A percentile compares a stretch with the other conserved stretches of the same genome.
phyloP scores from a whole-genome alignment of 805 yeast species.

The Allodekkera sacchari region DNA sequence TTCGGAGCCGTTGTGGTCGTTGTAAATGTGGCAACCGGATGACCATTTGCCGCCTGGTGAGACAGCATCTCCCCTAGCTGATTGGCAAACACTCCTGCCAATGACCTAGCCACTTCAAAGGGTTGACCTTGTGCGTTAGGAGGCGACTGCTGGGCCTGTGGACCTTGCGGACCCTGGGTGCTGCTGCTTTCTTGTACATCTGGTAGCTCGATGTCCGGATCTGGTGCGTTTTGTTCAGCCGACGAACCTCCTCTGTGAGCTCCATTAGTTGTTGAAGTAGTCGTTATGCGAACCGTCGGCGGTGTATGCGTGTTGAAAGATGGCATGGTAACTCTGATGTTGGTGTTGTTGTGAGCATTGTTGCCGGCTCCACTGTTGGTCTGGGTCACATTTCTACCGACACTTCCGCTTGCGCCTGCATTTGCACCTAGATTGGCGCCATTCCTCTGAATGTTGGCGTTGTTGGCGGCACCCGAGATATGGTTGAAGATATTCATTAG shows the following conservation, averaged over 20 bases:
- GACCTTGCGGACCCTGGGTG: no score
- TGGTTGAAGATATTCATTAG: conserved; percentile 4
- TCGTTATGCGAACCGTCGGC: no score
- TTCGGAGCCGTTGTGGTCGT: background rate
- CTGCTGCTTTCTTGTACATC: no score
- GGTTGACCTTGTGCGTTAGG: no score
- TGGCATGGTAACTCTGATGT: background rate
- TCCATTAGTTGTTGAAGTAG: conserved; percentile 1
- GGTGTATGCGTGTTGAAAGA: no score
- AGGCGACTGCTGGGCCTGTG: no score
- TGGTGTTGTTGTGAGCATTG: background rate
- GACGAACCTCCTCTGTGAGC: no score
- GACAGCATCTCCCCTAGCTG: conserved; percentile 4
- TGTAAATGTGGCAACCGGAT: no score
- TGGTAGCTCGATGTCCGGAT: no score
- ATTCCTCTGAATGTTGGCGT: no score
- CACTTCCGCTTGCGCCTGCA: background rate
- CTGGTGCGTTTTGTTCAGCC: no score
- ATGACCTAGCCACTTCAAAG: conserved; percentile 7
- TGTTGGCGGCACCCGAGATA: conserved; percentile 3
- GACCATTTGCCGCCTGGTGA: conserved; percentile 1
- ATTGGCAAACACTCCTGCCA: conserved; percentile 6
- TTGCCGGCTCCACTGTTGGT: background rate
- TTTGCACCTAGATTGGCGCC: background rate
- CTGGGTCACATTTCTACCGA: background rate